Base-by-base conservation (phyloP, 2,329 filamentous ascomycete species). In the Lithohypha guttulata region DNA sequence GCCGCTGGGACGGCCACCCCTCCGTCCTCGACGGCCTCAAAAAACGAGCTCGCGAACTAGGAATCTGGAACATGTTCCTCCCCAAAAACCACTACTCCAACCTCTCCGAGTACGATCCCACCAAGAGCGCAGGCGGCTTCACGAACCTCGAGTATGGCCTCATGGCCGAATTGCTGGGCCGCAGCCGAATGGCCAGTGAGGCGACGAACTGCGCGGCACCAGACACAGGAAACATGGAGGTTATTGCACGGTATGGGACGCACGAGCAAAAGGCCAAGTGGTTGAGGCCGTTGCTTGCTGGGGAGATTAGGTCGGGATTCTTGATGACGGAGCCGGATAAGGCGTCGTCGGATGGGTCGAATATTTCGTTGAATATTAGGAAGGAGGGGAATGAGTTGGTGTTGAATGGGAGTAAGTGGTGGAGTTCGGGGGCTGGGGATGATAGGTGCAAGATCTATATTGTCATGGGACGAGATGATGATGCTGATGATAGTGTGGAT, bases 21-120 rank as follows among this genome's bases (percentile, higher is more conserved):
- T 59, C 71, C 29, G 71, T 96, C 52, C 73, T 98, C 45, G 89
- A 96, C 51, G 79, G 91, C 40, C 73, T 98, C 52, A 96, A 96
- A 72, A 68, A 65, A 47, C 82, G 85, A 61, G 91, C 87, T 31
- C 74, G 71, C 55, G 71, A 79, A 52, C 72, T 93, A 18, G 89
- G 89, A 1, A 70, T 98, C 32, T 98, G 91, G 91, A 98, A 98
- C 65, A 82, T 98, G 79, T 98, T 98, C 70, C 64, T 98, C 51
- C 84, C 89, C 48, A 87, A 83, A 67, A 85, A 79, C 53, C 86
- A 95, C 65, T 96, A 94, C 72, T 30, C 26, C 17, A 39, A 39
- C 15, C 35, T 39, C 4, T 14, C 38, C 38, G 84, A 81, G 60
- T 84, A 95, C 66, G 91, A 85, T 1, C 85, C 87, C n/a, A 89